Base-by-base conservation (phyloP, 495 filamentous ascomycete species). In the Penicillium longicatenatum region DNA sequence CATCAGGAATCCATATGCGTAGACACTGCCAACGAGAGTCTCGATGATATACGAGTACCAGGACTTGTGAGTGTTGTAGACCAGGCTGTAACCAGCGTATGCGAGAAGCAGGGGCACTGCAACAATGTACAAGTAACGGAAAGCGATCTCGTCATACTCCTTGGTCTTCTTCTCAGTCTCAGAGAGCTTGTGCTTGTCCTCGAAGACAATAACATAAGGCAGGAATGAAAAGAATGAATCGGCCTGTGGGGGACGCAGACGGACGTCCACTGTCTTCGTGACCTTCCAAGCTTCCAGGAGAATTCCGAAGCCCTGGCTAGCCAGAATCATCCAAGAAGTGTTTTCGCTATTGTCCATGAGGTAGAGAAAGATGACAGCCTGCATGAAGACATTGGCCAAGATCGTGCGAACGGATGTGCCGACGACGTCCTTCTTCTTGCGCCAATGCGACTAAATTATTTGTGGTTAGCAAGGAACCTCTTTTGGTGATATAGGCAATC, bases 371-470 rank as follows among this genome's bases (percentile, higher is more conserved):
- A 98, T 97, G 66, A 98, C 84, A 12, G 78, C 73, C 70, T 98
- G 94, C 94, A 98, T 98, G 74, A 98, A 92, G 60, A 98, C 93
- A 66, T 98, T 98, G 59, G 90, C 93, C 41, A 98, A 79, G 66
- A 98, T 98, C 9, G 95, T 95, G 35, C 94, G 90, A 43, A 98
- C 89, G 8, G 92, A 96, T 26, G 96, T 91, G 53, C 94, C 94
- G 33, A 98, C 91, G 50, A 93, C 90, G 78, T 98, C 95, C 78
- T 98, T 98, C 90, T 98, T 98, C 77, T 98, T 97, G 64, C 91
- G 90, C 84, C 93, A 98, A 74, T 98, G 94, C 24, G 91, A 82
- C 79, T 81, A 41, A 21, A 44, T 42, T 19, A 19, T 10, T 57
- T 43, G 42, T 33, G 42, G 44, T 72, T 61, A 71, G 67, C 41